Evolutionary conservation across 2,329 filamentous ascomycete genomes (phyloP), one percentile per base, ranked within the genome.

Genomic region (Paecilomyces variotii): DNA sequence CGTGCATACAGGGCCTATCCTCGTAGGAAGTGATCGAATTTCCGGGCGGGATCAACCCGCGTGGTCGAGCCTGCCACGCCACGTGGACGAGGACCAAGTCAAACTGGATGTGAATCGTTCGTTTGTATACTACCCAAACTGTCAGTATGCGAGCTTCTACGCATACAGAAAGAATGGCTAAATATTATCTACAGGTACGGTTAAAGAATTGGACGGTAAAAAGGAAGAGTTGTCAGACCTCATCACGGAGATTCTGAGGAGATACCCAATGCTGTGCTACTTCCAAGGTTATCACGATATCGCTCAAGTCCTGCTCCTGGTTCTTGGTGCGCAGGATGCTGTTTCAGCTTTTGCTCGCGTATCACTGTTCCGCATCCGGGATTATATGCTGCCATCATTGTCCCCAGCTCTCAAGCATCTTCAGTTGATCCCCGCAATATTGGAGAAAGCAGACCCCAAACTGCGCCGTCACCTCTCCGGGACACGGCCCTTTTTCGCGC

Each of bases 261-360:
- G 84, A 34, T 83, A 95, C 67, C 91, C 92, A 14, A 87, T 87
- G 71, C 84, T 99, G 35, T 91, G 87, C 78, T 99, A 99, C 77
- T 99, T 99, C 74, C 94, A 99, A 78, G 94, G 94, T 71, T 99
- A 95, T 73, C 94, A 99, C 75, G 94, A 99, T 77, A 97, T 99
- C 68, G 94, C 90, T 66, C 95, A 99, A 76, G 94, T 99, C 26
- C 82, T 99, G 60, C 83, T 97, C 49, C 83, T 99, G 12, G 92
- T 97, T 10, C 81, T 99, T 3, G 87, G 87, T 0, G 77, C 84
- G 9, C 69, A 80, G 25, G 72, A 80, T 57, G 87, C 89, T 14
- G 79, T 82, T 19, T 73, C 80, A 5, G 85, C 87, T 14, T 84
- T 95, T 32, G 82, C 89, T 34, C 88, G 89, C n/a, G 85, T 99